Evolutionary conservation across 495 filamentous ascomycete genomes (phyloP), one percentile per base, ranked within the genome.

Genomic region (Cudoniella acicularis): DNA sequence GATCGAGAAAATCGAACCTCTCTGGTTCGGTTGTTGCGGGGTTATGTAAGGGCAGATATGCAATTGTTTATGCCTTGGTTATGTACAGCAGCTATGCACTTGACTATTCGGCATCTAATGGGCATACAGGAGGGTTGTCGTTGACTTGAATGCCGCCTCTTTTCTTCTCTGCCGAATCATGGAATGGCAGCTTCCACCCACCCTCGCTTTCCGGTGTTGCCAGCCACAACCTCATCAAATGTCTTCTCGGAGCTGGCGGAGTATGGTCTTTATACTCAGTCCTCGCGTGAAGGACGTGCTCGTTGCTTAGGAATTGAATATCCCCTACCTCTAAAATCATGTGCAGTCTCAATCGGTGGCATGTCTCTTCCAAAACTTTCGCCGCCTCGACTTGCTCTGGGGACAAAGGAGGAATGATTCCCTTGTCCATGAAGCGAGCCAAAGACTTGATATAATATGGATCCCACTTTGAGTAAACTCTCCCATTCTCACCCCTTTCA

Each of bases 211-310:
- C 89, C 0, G 90, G 91, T 13, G 85, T 87, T 4, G 87, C 83
- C 47, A 96, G 71, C 91, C 91, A 96, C 52, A 95, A 70, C 21
- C 91, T 76, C 82, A 96, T 88, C n/a, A 96, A 72, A 71, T 92
- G 88, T 47, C 89, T 74, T 11, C 87, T 74, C 0, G 87, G 85
- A 56, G 75, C 63, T 45, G 86, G 76, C 0, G 83, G 83, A 13
- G 86, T 75, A 64, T 83, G 81, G 67, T 92, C 89, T 66, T 36
- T 51, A 36, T 89, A 91, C 24, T 75, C 82, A 0, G 87, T 91
- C 22, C 87, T 69, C 2, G 87, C 84, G 63, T 91, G 87, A 54
- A 91, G 65, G 25, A 89, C 75, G 56, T 91, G 87, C 36, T 77
- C 75, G 64, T 90, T 90, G 24, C 80, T 76, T 52, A 91, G 60